Evolutionary conservation across 345 rosid species (phyloP), one percentile per base, ranked within the genome.

Genomic region (Aquilaria yunnanensis): DNA sequence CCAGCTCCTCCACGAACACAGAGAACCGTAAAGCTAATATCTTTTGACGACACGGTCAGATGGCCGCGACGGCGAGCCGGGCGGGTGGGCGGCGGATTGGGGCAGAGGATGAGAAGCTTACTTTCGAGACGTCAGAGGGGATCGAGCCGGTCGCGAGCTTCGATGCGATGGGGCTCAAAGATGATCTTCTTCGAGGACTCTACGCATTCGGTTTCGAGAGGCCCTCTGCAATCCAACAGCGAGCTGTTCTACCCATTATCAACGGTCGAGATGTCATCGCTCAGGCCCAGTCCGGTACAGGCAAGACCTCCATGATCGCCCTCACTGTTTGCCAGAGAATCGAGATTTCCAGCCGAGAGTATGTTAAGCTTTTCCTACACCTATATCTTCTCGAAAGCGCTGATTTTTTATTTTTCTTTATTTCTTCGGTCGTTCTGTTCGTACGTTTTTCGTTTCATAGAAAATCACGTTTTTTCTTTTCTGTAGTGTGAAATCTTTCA

Each of bases 221-320:
- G 73, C 97, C 97, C 0, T 94, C 99, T 0, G 97, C 97, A 11
- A 94, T 94, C 61, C 99, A 94, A 59, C 97, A 90, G 76, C 81
- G 97, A 30, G 97, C 97, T 0, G 92, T 94, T 14, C 82, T 94
- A 96, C 97, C 97, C 4, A 88, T 94, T 51, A 79, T 94, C 47
- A 83, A 80, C 66, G 97, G 99, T 3, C 86, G 97, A 0, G 99
- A 94, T 61, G 97, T 91, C 9, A 94, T 94, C 32, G 97, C 99
- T 3, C 97, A 94, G 75, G 99, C 99, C 2, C 99, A 90, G 64
- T 94, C 96, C n/a, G 99, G 99, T 74, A 94, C 96, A 0, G 97
- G 97, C 3, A 94, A 94, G 70, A 88, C 96, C 61, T 88, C 97
- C 56, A 87, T 94, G 99, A 91, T 94, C 71, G 97, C 96, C 10